Percentiles rank a stretch among this genome's conserved stretches.
These are phyloP conservation scores for Nakataea oryzae DNA, from an alignment of 2,329 filamentous ascomycete genomes.

Conservation along the genomic window DNA sequence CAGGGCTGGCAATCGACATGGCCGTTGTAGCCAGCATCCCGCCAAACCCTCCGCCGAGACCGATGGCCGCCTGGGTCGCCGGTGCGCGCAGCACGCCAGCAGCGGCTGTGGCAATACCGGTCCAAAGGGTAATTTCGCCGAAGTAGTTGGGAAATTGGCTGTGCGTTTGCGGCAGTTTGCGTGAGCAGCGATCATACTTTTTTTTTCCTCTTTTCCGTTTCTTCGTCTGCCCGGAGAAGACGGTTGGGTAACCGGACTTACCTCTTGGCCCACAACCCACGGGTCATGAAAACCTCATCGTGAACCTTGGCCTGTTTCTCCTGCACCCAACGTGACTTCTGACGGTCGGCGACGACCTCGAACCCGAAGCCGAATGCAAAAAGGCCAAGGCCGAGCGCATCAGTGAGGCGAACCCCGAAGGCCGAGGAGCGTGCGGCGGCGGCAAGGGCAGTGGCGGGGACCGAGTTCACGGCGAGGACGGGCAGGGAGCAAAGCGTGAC, in stretches of 20 bases:
- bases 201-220: background rate
- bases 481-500: slow-evolving; percentile 57
- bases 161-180: background rate
- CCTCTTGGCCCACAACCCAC: slow-evolving; percentile 50
- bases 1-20: slow-evolving; percentile 48
- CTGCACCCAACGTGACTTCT: slow-evolving; percentile 51
- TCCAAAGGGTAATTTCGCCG: slow-evolving; percentile 61
- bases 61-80: slow-evolving; percentile 47
- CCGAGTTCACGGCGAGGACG: slow-evolving; percentile 51
- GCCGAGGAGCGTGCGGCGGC: slow-evolving; percentile 24
- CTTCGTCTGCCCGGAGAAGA: background rate
- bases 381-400: slow-evolving; percentile 31
- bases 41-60: slow-evolving; percentile 32
- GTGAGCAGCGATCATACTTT: background rate
- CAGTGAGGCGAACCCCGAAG: slow-evolving; percentile 17
- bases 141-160: slow-evolving; percentile 61
- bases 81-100: slow-evolving; percentile 43
- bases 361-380: slow-evolving; percentile 49
- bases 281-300: slow-evolving; percentile 54
- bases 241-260: slow-evolving; percentile 12
- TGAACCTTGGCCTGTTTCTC: slow-evolving; percentile 56
- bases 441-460: slow-evolving; percentile 42
- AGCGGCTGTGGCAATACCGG: slow-evolving; percentile 50
- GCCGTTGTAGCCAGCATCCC: slow-evolving; percentile 19
- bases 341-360: slow-evolving; percentile 51